Evolutionary conservation across 257 asterid species (phyloP), one percentile per base, ranked within the genome.

Genomic region (Solanum bukasovii): DNA sequence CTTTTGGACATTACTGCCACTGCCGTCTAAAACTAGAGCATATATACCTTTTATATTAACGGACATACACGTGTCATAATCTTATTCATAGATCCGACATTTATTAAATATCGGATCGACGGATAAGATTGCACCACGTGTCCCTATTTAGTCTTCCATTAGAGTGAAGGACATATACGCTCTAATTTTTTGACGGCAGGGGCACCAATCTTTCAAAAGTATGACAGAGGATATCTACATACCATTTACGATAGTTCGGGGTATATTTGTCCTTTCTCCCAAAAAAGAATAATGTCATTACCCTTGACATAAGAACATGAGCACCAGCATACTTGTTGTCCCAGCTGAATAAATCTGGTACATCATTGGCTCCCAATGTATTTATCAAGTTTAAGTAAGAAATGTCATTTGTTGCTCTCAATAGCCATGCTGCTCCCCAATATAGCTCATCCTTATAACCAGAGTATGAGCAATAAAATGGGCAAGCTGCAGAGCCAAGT

Each of bases 351-450:
- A 94, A 89, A 84, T 94, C 98, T 0, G 98, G 70, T 14, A 86
- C 94, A 11, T 90, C 95, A 67, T 87, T 92, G 1, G 93, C 96
- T 31, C 96, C 98, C 84, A 96, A 74, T 4, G 94, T 90, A 70
- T 81, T 89, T 5, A 94, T 89, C 20, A 94, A 89, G 9, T 92
- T 92, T 16, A 89, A 89, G 88, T 95, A 96, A 37, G 89, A 92
- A 74, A 42, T 89, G 79, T 94, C 90, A 86, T 94, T 94, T 3
- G 98, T 96, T 77, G 98, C 99, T 88, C 94, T 94, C 21, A 89
- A 92, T 20, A 96, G 94, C 99, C 98, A 96, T 5, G 98, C 90
- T 12, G 96, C 98, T 42, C 97, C 98, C 99, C 99, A 95, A 9
- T 94, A 87, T 88, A 96, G 89, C 85, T 96, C 99, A 87, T 96